A percentile compares a stretch with the other conserved stretches of the same genome.
Evolutionary conservation across 345 rosid genomes (phyloP).

Genomic region (Geranium brycei): DNA sequence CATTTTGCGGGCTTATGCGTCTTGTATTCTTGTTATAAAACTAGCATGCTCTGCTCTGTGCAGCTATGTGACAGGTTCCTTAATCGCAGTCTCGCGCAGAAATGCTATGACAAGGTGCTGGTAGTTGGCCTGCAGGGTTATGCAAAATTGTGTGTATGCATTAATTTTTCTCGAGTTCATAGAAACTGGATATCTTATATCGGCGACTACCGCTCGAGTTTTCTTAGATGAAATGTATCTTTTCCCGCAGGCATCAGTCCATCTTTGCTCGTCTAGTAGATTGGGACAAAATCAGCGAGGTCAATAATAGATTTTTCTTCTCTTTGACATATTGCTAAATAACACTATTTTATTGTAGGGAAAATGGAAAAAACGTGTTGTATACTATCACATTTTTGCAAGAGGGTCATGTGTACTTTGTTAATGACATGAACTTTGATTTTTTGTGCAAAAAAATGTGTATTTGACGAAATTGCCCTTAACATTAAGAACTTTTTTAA

Average conservation of each 20-base stretch:
- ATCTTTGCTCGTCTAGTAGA: conserved; percentile 17
- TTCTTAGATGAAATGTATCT: too few species aligned
- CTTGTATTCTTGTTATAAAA: background rate
- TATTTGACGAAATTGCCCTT: too few species aligned
- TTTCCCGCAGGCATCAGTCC: conserved; percentile 24
- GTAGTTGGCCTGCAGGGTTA: conserved; percentile 24
- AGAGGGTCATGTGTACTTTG: too few species aligned
- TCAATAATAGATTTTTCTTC: background rate
- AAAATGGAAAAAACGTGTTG: too few species aligned
- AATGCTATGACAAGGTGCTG: conserved; percentile 18
- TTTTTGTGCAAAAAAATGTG: too few species aligned
- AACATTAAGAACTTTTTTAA: too few species aligned
- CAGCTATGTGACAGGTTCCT: conserved; percentile 34
- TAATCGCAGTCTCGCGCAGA: conserved; percentile 20
- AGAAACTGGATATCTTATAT: too few species aligned
- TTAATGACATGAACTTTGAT: too few species aligned
- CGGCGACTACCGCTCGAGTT: too few species aligned
- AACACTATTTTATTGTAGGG: background rate
- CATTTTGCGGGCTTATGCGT: too few species aligned
- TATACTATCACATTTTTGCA: too few species aligned
- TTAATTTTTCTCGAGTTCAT: background rate
- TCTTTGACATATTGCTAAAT: background rate
- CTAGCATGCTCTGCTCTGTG: background rate
- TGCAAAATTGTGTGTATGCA: conserved; percentile 22
- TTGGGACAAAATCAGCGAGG: conserved; percentile 18